Evolutionary conservation across 1,284 basidiomycete genomes (phyloP).

Genomic region (Coniferiporia sulphurascens): DNA sequence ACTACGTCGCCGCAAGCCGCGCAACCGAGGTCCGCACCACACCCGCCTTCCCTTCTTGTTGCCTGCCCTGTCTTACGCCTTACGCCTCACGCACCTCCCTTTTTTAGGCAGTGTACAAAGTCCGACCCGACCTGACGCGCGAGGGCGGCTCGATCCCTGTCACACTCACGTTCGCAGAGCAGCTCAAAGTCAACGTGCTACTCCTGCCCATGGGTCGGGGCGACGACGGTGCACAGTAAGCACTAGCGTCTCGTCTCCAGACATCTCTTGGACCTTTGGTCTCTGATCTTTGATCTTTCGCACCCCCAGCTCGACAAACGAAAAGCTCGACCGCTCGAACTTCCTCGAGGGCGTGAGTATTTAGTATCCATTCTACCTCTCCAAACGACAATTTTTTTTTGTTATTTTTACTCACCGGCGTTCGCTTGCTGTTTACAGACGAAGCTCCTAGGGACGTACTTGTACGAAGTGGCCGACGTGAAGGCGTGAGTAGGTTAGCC

Average conservation of each 20-base stretch:
- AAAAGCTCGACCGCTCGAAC: constrained; percentile 93
- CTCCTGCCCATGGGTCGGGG: constrained; percentile 91
- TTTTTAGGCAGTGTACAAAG: constrained; percentile 68
- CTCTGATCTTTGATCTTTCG: constrained; percentile 1
- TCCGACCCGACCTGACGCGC: constrained; percentile 83
- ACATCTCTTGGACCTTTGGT: neutral
- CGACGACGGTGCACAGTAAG: constrained; percentile 90
- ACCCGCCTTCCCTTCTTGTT: too few species aligned
- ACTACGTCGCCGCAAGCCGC: constrained; percentile 86
- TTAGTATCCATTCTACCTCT: neutral
- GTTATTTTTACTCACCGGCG: constrained; percentile 7
- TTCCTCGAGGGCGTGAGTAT: constrained; percentile 81
- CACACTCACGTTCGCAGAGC: constrained; percentile 92
- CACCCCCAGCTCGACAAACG: constrained; percentile 76
- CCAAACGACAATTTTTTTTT: neutral
- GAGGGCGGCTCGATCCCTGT: constrained; percentile 98
- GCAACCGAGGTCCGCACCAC: constrained; percentile 59
- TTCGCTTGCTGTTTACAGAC: constrained; percentile 36
- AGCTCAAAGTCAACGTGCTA: constrained; percentile 76
- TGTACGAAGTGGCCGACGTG: constrained; percentile 68
- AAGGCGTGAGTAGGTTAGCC: neutral
- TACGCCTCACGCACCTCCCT: neutral
- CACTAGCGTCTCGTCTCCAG: constrained; percentile 16
- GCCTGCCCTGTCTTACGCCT: constrained; percentile 6
- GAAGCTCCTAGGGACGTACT: constrained; percentile 77